A percentile compares a stretch with the other conserved stretches of the same genome.
Conservation (phyloP, 768 basidiomycete genomes). For the Kwoniella sp. region DNA sequence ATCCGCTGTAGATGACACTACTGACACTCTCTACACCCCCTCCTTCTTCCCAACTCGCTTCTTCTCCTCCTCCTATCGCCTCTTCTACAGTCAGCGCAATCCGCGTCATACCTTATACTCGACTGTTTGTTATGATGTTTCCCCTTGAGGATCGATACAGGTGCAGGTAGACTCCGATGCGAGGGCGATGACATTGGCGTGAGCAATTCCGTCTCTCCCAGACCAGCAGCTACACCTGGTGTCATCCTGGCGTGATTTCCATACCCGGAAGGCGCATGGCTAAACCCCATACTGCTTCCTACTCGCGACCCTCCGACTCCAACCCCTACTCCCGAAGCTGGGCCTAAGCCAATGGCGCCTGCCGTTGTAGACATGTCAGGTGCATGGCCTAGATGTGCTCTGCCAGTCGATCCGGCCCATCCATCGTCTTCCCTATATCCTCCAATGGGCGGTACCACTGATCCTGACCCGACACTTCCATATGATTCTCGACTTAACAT, state of each 20-base stretch:
- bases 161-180: not conserved
- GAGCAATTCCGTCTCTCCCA: constrained; percentile 1
- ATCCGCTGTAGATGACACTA: too few species aligned
- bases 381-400: constrained; percentile 29
- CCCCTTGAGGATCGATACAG: constrained; percentile 1
- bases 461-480: not conserved
- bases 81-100: not conserved
- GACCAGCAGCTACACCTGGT: constrained; percentile 4
- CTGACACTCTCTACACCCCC: not conserved
- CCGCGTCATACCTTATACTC: constrained; percentile 5
- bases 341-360: constrained; percentile 18
- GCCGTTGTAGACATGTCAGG: constrained; percentile 38
- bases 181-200: not conserved
- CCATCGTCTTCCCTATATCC: constrained; percentile 32
- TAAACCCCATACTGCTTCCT: not conserved
- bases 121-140: not conserved
- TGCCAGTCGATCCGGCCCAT: constrained; percentile 37
- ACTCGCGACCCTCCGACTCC: constrained; percentile 15
- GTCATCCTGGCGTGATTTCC: constrained; percentile 36
- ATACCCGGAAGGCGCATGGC: constrained; percentile 12
- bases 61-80: not conserved
- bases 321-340: not conserved
- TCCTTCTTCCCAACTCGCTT: not conserved
- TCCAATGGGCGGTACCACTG: not conserved
- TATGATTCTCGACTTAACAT: constrained; percentile 5